These are phyloP conservation scores for Phaseolus coccineus DNA, from an alignment of 331 rosid genomes.

Conservation along the genomic window DNA sequence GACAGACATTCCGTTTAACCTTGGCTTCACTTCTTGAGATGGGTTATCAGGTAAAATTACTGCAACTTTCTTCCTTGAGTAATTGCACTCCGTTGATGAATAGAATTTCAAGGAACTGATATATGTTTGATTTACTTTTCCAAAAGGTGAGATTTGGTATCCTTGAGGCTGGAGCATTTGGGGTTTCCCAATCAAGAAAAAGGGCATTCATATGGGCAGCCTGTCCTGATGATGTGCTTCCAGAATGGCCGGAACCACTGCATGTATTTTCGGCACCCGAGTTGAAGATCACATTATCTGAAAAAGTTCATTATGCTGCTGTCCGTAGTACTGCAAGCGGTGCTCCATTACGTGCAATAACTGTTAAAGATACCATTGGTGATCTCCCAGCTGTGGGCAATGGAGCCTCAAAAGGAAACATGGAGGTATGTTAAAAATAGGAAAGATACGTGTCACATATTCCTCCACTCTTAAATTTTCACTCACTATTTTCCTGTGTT, in stretches of 20 bases:
- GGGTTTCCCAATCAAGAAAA: slow-evolving; percentile 96
- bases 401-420: slow-evolving; percentile 76
- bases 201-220: slow-evolving; percentile 99
- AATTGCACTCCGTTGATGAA: slow-evolving; percentile 24
- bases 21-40: slow-evolving; percentile 96
- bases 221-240: slow-evolving; percentile 84
- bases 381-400: slow-evolving; percentile 95
- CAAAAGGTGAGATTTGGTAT: slow-evolving; percentile 92
- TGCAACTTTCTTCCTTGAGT: slow-evolving; percentile 2
- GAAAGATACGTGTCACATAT: neutral
- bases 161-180: slow-evolving; percentile 95
- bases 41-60: slow-evolving; percentile 90
- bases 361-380: slow-evolving; percentile 93
- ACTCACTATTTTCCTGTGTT: slow-evolving; percentile 8
- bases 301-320: slow-evolving; percentile 78
- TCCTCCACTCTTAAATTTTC: neutral
- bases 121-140: slow-evolving; percentile 38
- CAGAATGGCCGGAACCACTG: slow-evolving; percentile 99
- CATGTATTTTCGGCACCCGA: slow-evolving; percentile 91
- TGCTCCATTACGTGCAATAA: slow-evolving; percentile 93
- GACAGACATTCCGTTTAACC: slow-evolving; percentile 91
- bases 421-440: slow-evolving; percentile 62
- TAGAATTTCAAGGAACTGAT: slow-evolving; percentile 27
- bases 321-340: slow-evolving; percentile 86
- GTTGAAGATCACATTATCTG: slow-evolving; percentile 69